Percentiles rank a stretch among this genome's conserved stretches.
Conservation (phyloP, 495 filamentous ascomycete genomes). For the Bryoglossum gracile region DNA sequence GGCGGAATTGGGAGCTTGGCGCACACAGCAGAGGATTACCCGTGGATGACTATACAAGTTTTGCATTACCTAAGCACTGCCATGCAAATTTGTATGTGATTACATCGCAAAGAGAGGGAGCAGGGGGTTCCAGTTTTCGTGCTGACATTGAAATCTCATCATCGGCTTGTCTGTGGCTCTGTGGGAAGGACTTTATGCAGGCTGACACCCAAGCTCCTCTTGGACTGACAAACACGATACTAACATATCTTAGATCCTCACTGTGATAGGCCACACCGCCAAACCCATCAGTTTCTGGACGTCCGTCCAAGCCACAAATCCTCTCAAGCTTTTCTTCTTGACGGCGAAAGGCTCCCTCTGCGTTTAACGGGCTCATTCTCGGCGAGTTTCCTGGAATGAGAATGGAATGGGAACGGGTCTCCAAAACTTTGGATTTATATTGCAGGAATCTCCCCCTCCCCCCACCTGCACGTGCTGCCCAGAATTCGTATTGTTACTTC, state of each 20-base stretch:
- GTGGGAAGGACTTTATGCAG: conserved; percentile 1
- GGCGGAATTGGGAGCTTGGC: no score
- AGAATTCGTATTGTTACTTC: no score
- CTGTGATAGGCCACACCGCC: not conserved
- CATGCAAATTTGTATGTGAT: conserved; percentile 6
- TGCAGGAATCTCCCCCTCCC: no score
- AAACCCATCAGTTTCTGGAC: no score
- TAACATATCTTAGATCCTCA: not conserved
- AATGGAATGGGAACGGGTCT: no score
- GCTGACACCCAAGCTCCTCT: conserved; percentile 5
- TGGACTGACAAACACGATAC: not conserved
- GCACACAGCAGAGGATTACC: not conserved
- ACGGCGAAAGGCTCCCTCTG: not conserved
- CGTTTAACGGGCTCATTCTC: conserved; percentile 1
- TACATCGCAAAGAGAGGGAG: conserved; percentile 1
- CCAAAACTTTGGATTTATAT: no score
- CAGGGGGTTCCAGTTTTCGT: not conserved
- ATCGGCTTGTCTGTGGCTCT: conserved; percentile 2
- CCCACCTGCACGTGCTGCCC: no score
- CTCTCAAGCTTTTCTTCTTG: not conserved
- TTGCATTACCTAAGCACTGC: conserved; percentile 7
- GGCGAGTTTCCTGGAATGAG: not conserved
- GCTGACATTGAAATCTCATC: conserved; percentile 6
- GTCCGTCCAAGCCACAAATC: not conserved
- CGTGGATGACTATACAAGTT: not conserved